Evolutionary conservation across 768 basidiomycete species (phyloP).

Genomic region (Lactarius akahatsu): DNA sequence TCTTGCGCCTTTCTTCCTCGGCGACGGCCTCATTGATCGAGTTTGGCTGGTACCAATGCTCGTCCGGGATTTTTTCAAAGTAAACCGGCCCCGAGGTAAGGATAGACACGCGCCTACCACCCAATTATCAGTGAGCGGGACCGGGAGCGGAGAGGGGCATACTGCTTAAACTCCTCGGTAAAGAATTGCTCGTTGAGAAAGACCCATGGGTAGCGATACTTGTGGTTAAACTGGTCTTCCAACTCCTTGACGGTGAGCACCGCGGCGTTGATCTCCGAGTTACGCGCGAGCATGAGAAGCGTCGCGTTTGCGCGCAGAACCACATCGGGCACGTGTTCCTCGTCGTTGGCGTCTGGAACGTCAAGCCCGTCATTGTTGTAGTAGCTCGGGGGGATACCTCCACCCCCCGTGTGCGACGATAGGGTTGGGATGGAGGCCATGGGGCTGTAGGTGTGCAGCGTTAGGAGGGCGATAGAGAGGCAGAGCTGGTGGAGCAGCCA

Average conservation of each 20-base stretch:
- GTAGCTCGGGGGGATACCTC: no score
- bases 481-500: not conserved
- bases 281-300: slow-evolving; percentile 57
- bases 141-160: slow-evolving; percentile 28
- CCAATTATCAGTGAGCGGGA: not conserved
- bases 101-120: slow-evolving; percentile 33
- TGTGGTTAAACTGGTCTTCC: slow-evolving; percentile 86
- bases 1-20: slow-evolving; percentile 40
- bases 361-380: not conserved
- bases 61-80: slow-evolving; percentile 45
- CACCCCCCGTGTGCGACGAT: not conserved
- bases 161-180: slow-evolving; percentile 70
- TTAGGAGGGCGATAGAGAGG: not conserved
- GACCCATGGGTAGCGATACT: slow-evolving; percentile 80
- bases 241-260: slow-evolving; percentile 67
- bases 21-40: slow-evolving; percentile 54
- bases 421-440: not conserved
- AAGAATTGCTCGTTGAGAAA: slow-evolving; percentile 88
- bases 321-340: no score
- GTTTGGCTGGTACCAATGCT: slow-evolving; percentile 51
- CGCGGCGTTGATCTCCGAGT: slow-evolving; percentile 59
- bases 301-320: slow-evolving; percentile 35
- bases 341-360: not conserved
- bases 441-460: not conserved
- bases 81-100: slow-evolving; percentile 38